Conservation (phyloP, 108 stramenopile genomes). For the Pseudonitzschia pungens region DNA sequence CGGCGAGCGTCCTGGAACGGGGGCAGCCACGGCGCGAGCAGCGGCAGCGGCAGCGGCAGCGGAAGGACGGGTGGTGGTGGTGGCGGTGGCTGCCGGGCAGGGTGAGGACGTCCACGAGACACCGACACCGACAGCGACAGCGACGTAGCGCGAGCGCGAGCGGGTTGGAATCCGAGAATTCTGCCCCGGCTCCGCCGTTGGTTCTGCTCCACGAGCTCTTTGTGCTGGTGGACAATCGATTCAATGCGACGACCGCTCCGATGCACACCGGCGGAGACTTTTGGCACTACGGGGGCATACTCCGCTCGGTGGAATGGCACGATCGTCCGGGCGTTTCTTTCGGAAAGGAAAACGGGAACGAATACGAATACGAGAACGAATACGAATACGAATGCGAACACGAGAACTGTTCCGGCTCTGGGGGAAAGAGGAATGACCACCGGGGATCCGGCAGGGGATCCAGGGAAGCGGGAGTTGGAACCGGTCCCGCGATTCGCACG, state of each 20-base stretch:
- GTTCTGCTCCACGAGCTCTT: constrained; percentile 13
- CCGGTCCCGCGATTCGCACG: no score
- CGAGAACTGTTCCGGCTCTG: no score
- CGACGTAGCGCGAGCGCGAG: no score
- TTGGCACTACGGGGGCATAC: constrained; percentile 46
- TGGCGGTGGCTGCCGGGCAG: no score
- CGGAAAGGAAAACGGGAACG: not conserved
- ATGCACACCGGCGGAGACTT: constrained; percentile 52
- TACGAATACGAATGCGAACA: no score
- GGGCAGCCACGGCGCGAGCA: not conserved
- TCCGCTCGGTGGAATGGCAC: constrained; percentile 42
- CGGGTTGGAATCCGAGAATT: no score
- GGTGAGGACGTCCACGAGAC: no score
- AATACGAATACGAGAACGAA: no score
- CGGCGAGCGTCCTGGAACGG: not conserved
- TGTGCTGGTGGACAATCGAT: constrained; percentile 48
- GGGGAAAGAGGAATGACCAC: no score
- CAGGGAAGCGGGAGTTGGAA: no score
- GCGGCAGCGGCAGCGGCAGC: not conserved
- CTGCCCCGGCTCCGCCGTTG: not conserved
- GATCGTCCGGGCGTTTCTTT: constrained; percentile 5
- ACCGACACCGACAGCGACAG: not conserved
- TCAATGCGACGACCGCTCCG: constrained; percentile 45
- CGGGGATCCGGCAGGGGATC: no score
- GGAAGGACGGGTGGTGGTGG: no score